Percentiles rank a stretch among this genome's conserved stretches.
phyloP scores from a whole-genome alignment of 2,329 filamentous ascomycete species.

The Alternaria rosae region DNA sequence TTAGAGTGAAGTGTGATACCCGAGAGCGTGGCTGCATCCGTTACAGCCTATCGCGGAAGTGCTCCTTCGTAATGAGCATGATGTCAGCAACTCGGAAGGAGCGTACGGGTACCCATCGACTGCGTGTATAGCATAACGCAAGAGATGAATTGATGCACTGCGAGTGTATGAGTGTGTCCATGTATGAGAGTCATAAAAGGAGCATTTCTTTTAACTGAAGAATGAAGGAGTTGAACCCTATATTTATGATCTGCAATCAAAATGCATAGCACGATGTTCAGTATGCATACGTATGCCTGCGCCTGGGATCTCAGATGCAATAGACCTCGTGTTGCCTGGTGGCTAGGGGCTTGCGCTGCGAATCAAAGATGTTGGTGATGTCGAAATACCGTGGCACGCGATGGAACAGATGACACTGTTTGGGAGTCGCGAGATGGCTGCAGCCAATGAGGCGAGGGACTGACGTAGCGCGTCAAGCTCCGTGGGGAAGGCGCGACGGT shows the following conservation, averaged over 20 bases:
- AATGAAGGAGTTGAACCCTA: too few species aligned
- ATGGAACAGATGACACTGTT: neutral
- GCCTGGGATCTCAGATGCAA: too few species aligned
- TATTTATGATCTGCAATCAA: too few species aligned
- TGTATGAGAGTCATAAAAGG: neutral
- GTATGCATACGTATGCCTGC: too few species aligned
- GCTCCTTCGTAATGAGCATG: constrained; percentile 59
- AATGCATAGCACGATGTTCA: too few species aligned
- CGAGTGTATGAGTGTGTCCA: neutral
- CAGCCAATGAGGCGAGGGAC: constrained; percentile 3
- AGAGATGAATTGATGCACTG: neutral
- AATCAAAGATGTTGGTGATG: neutral
- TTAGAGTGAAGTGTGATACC: neutral
- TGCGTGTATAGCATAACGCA: neutral
- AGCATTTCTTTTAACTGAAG: too few species aligned
- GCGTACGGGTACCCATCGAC: constrained; percentile 7
- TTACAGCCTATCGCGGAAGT: constrained; percentile 46
- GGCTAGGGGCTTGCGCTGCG: neutral
- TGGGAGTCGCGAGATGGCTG: neutral
- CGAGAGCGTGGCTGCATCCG: neutral
- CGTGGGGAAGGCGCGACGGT: constrained; percentile 7
- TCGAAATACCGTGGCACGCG: neutral
- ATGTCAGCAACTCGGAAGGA: constrained; percentile 54
- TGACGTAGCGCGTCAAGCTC: constrained; percentile 3
- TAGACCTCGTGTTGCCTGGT: neutral